A percentile compares a stretch with the other conserved stretches of the same genome.
These are phyloP conservation scores for Trichoderma brevicompactum DNA, from an alignment of 2,329 filamentous ascomycete species.

Conservation along the genomic window DNA sequence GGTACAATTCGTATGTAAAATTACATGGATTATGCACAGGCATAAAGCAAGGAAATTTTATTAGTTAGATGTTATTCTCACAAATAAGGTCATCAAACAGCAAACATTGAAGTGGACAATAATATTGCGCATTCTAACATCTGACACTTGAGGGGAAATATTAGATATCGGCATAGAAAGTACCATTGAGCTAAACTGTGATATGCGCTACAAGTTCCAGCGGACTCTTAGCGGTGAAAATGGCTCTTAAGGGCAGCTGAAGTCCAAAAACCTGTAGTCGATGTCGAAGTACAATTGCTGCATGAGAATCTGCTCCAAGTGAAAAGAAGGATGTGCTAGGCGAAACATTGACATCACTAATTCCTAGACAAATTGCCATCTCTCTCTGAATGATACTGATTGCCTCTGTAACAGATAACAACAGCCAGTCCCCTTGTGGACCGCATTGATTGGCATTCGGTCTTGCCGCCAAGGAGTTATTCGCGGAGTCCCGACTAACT, in stretches of 20 bases:
- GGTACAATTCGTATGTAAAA: too few species aligned
- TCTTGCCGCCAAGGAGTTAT: neutral
- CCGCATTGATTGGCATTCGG: neutral
- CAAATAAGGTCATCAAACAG: too few species aligned
- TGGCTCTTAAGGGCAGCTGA: neutral
- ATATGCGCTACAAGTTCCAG: neutral
- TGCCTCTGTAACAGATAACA: neutral
- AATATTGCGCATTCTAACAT: neutral
- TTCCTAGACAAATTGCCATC: neutral
- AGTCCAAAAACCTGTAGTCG: conserved; percentile 1
- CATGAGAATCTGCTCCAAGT: conserved; percentile 21
- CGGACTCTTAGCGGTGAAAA: neutral
- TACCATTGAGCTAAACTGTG: neutral
- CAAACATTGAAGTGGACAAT: too few species aligned
- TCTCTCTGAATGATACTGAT: neutral
- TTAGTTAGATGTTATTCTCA: too few species aligned
- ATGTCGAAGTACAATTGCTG: conserved; percentile 14
- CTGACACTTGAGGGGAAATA: neutral
- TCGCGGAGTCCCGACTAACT: neutral
- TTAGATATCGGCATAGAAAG: too few species aligned
- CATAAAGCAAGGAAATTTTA: too few species aligned
- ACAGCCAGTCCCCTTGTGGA: neutral
- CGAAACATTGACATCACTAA: neutral
- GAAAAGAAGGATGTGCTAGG: conserved; percentile 16
- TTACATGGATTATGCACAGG: too few species aligned